Base-by-base conservation (phyloP, 2,329 filamentous ascomycete genomes). In the Paraconiothyrium brasiliense region DNA sequence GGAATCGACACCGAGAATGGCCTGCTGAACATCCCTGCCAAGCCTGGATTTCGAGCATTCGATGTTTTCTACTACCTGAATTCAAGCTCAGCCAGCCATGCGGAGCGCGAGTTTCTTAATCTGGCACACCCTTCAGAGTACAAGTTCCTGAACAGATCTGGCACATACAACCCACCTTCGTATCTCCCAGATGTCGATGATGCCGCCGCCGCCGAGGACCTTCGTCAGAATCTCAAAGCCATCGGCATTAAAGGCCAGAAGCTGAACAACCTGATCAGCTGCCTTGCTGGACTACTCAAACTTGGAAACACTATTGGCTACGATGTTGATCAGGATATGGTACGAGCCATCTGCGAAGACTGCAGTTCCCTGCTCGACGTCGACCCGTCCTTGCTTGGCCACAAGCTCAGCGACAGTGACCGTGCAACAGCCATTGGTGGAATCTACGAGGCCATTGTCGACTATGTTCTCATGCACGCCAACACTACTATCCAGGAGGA, bases 21-120 rank as follows among this genome's bases (percentile, higher is more conserved):
- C 46, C 84, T 99, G 11, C 83, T 97, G 16, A 89, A 91, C 59
- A 88, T 99, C 16, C 92, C 95, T 0, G 79, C 89, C 0, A 89
- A 97, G 74, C 75, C 88, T 7, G 95, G 95, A 13, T 93, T 93
- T 78, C 90, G 95, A 65, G 95, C 94, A 3, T 99, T 99, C 70
- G 94, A 99, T 74, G 95, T 97, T 54, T 98, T 99, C 76, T 98
- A 99, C 81, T 98, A 97, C 72, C 87, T 99, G 0, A 85, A 98
- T 46, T 96, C 94, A 0, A 93, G 92, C n/a, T 91, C 92, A 0
- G 97, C 95, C 0, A 95, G 92, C 1, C 89, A 91, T 4, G 90
- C 93, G 1, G 95, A 99, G 80, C 86, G 93, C 59, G 94, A 98
- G 75, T 97, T 94, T 63, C 82, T 99, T 14, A 89, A 91, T 30